Percentiles rank a stretch among this genome's conserved stretches.
Conservation (phyloP, 139 green algal genomes). For the Chlamydomonas sp. region DNA sequence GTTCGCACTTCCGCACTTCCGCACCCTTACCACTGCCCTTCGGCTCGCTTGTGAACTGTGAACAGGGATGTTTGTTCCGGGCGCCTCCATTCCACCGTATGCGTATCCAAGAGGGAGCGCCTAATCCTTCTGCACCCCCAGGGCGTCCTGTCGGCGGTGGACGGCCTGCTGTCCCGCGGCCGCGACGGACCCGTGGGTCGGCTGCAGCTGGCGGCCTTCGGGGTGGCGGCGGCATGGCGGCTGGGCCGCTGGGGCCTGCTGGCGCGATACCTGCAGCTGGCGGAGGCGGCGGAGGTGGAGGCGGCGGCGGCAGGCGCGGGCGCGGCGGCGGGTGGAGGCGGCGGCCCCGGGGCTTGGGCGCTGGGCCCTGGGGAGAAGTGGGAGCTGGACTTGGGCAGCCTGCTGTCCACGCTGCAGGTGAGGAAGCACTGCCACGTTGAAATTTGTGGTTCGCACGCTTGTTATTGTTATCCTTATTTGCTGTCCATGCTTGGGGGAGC, state of each 20-base stretch:
- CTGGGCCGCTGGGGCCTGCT: conserved; percentile 88
- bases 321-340: neutral
- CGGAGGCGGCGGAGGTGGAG: neutral
- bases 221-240: conserved; percentile 87
- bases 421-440: too few relatives aligned
- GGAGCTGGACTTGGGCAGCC: conserved; percentile 59
- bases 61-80: too few relatives aligned
- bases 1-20: neutral
- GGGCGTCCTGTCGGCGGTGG: conserved; percentile 81
- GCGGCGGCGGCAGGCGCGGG: neutral
- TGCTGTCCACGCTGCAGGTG: conserved; percentile 39
- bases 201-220: conserved; percentile 70
- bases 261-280: conserved; percentile 36
- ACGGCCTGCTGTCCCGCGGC: conserved; percentile 58
- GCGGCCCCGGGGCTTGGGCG: neutral
- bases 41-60: too few relatives aligned
- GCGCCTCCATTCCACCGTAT: too few relatives aligned
- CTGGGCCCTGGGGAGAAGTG: conserved; percentile 63
- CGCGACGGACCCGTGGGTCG: neutral
- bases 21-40: neutral
- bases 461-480: too few relatives aligned
- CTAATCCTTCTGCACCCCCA: conserved; percentile 33
- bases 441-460: too few relatives aligned
- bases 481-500: too few relatives aligned
- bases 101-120: too few relatives aligned